Evolutionary conservation across 495 filamentous ascomycete species (phyloP).

Genomic region (Penicillium verhagenii): DNA sequence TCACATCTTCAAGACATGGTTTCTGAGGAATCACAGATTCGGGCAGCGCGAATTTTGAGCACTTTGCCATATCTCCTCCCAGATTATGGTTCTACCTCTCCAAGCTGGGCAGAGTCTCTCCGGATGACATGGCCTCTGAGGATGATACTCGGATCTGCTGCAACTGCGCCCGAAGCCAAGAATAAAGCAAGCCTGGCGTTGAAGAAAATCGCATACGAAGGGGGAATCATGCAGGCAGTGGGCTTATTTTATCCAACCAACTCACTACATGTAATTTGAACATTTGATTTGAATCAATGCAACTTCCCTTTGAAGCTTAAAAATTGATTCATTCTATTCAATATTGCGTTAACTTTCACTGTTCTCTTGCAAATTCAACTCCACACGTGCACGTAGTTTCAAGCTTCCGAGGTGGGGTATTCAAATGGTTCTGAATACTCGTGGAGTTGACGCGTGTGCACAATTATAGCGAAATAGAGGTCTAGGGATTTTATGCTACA

Average conservation of each 20-base stretch:
- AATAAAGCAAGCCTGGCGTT: neutral
- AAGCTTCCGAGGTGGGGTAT: no score
- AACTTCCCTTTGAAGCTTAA: no score
- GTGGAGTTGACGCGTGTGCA: no score
- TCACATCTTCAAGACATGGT: neutral
- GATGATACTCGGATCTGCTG: neutral
- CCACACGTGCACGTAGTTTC: no score
- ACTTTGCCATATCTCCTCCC: neutral
- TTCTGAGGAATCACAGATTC: neutral
- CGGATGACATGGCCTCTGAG: slow-evolving; percentile 5
- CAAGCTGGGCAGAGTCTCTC: slow-evolving; percentile 1
- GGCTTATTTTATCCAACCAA: neutral
- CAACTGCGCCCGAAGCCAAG: neutral
- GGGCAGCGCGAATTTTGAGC: neutral
- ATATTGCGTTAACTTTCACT: no score
- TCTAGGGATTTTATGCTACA: no score
- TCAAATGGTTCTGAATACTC: no score
- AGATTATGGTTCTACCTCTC: neutral
- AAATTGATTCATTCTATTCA: no score
- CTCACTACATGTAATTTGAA: no score
- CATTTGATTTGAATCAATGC: no score
- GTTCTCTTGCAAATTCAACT: no score
- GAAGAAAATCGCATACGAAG: neutral
- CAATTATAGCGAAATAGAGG: no score
- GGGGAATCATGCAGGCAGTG: slow-evolving; percentile 5